phyloP scores from a whole-genome alignment of 2,329 filamentous ascomycete genomes.

The Cylindrodendrum hubeiense region DNA sequence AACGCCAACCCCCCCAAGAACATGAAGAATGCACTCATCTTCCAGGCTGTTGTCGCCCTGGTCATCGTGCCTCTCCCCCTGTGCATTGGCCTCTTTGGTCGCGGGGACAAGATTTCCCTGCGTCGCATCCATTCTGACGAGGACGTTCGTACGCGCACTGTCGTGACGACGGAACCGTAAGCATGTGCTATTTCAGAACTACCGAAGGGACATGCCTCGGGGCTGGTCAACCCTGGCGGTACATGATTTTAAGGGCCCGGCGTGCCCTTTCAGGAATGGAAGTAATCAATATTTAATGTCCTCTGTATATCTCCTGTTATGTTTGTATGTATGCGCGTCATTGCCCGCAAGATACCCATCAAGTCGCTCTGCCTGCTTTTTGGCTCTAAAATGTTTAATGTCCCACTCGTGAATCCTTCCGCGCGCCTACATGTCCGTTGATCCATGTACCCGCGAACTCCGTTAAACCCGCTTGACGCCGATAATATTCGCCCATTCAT shows the following conservation, averaged over 20 bases:
- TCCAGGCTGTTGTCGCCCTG: slow-evolving; percentile 79
- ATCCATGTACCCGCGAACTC: background rate
- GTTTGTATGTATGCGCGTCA: slow-evolving; percentile 26
- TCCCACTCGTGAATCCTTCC: background rate
- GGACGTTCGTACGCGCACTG: slow-evolving; percentile 35
- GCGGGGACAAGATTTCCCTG: slow-evolving; percentile 62
- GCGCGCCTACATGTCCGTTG: too few species aligned
- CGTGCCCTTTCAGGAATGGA: background rate
- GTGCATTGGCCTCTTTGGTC: slow-evolving; percentile 77
- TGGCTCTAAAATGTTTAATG: background rate
- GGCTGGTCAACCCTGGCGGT: background rate
- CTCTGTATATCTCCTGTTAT: slow-evolving; percentile 15
- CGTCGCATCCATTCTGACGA: slow-evolving; percentile 63
- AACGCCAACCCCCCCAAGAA: slow-evolving; percentile 72
- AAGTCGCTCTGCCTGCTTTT: slow-evolving; percentile 22
- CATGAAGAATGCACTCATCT: slow-evolving; percentile 82
- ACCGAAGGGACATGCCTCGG: background rate
- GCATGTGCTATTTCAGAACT: background rate
- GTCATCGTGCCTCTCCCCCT: slow-evolving; percentile 76
- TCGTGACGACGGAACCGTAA: slow-evolving; percentile 35
- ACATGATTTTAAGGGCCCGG: background rate
- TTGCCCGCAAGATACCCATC: slow-evolving; percentile 42
- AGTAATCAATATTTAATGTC: slow-evolving; percentile 20
- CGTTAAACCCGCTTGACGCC: slow-evolving; percentile 30
- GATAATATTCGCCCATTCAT: slow-evolving; percentile 69